Conservation (phyloP, 768 basidiomycete species). For the Mycena floridula region DNA sequence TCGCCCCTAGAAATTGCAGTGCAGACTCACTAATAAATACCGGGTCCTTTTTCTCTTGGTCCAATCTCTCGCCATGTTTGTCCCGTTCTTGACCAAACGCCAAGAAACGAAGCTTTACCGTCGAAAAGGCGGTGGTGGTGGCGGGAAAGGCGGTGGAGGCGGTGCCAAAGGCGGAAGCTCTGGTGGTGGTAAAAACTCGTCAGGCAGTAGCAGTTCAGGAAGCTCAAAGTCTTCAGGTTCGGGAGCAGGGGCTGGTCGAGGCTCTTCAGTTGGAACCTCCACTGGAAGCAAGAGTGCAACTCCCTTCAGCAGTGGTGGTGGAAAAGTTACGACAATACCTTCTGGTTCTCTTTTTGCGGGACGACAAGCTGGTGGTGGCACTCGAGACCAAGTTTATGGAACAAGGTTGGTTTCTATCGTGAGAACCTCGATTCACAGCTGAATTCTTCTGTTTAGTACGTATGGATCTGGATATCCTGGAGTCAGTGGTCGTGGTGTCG, state of each 20-base stretch:
- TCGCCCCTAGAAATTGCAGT: too few relatives aligned
- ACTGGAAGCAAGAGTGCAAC: background rate
- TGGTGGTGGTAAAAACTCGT: background rate
- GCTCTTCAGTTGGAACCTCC: background rate
- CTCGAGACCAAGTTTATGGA: conserved; percentile 32
- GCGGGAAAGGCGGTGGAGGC: background rate
- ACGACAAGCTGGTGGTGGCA: conserved; percentile 39
- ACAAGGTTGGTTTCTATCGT: conserved; percentile 20
- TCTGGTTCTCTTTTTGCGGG: conserved; percentile 32
- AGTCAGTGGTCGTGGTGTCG: conserved; percentile 29
- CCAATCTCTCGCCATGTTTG: too few relatives aligned
- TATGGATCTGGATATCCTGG: conserved; percentile 58
- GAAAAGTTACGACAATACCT: conserved; percentile 24
- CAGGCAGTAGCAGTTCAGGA: background rate
- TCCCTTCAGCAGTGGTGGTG: conserved; percentile 15
- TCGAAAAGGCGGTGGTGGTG: conserved; percentile 1
- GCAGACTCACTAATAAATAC: too few relatives aligned
- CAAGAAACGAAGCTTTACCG: background rate
- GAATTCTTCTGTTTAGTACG: conserved; percentile 20
- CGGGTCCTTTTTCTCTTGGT: too few relatives aligned
- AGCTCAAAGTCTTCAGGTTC: conserved; percentile 1
- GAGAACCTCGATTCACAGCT: conserved; percentile 1
- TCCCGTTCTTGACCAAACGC: background rate
- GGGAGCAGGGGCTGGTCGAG: background rate
- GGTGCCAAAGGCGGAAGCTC: background rate